Base-by-base conservation (phyloP, 2,329 filamentous ascomycete genomes). In the Balansia obtecta region DNA sequence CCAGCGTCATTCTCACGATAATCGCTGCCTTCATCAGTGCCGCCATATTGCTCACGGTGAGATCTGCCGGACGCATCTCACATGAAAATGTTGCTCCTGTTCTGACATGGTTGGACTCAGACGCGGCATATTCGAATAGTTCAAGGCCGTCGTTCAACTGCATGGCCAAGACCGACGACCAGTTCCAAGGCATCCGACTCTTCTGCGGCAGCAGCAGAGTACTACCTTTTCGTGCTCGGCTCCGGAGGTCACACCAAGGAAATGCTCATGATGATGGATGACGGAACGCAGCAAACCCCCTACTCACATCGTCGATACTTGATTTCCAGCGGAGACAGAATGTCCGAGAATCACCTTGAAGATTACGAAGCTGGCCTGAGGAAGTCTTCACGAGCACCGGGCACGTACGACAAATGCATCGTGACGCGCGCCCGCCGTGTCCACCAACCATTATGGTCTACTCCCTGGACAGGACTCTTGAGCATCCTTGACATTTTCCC, bases 221-320 rank as follows among this genome's bases (percentile, higher is more conserved):
- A 90, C 65, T 72, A 89, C 49, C 72, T 95, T 33, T 78, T 95
- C 55, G 83, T 97, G 27, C 83, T 97, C 22, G 93, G 93, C 48
- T 94, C 87, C 2, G 93, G 93, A 33, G 93, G 93, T 1, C 93
- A 98, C 68, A 96, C 93, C 0, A 83, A 88, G 45, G 93, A 98
- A 68, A 95, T 98, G 86, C 75, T 95, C 55, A 82, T 85, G 61
- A 86, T 96, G 71, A 79, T 98, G 58, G 71, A 73, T 51, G 71
- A 73, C 57, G 77, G 76, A 56, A 78, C 77, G 61, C 72, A 71
- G 52, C 67, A 68, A 39, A 73, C 72, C 55, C 43, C 63, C 49
- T 63, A 66, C 60, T 68, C 83, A 68, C 83, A 86, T 59, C 79
- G 93, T 27, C 91, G 88, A 30, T 98, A 95, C 65, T 70, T 95